These are phyloP conservation scores for Nakazawaea anatomiae DNA, from an alignment of 805 yeast species.

Conservation along the genomic window DNA sequence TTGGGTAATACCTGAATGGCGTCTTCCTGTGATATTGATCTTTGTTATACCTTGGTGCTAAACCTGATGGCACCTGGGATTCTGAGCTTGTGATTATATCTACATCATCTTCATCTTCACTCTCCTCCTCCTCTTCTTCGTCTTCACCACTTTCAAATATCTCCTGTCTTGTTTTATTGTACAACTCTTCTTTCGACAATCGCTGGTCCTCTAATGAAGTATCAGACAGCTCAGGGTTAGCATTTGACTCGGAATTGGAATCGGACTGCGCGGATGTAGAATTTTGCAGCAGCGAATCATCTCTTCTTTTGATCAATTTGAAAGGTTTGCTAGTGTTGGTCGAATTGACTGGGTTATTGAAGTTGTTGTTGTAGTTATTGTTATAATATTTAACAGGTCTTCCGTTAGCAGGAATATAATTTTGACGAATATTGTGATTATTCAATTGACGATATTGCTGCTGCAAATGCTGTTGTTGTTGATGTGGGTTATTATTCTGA, in stretches of 20 bases:
- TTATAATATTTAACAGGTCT: slow-evolving; percentile 2
- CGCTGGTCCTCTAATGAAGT: slow-evolving; percentile 25
- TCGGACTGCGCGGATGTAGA: not conserved
- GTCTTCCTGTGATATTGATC: slow-evolving; percentile 4
- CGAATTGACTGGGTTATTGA: not conserved
- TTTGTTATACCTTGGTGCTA: not conserved
- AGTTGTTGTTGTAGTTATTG: not conserved
- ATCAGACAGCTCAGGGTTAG: slow-evolving; percentile 1
- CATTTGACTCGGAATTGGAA: not conserved
- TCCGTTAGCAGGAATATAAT: slow-evolving; percentile 3
- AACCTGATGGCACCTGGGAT: not conserved
- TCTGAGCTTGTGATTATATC: not conserved
- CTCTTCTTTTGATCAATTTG: slow-evolving; percentile 15
- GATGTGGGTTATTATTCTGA: slow-evolving; percentile 3
- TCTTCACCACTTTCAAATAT: slow-evolving; percentile 24
- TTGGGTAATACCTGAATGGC: not conserved
- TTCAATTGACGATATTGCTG: not conserved
- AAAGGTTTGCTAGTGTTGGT: not conserved
- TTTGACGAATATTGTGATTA: slow-evolving; percentile 2
- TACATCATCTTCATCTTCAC: slow-evolving; percentile 12
- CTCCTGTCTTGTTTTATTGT: slow-evolving; percentile 33
- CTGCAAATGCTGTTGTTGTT: slow-evolving; percentile 4
- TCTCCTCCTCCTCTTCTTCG: slow-evolving; percentile 17
- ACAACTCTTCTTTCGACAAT: slow-evolving; percentile 35
- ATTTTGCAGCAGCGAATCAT: not conserved